Percentiles rank a stretch among this genome's conserved stretches.
These are phyloP conservation scores for Peziza echinospora DNA, from an alignment of 495 filamentous ascomycete species.

Conservation along the genomic window DNA sequence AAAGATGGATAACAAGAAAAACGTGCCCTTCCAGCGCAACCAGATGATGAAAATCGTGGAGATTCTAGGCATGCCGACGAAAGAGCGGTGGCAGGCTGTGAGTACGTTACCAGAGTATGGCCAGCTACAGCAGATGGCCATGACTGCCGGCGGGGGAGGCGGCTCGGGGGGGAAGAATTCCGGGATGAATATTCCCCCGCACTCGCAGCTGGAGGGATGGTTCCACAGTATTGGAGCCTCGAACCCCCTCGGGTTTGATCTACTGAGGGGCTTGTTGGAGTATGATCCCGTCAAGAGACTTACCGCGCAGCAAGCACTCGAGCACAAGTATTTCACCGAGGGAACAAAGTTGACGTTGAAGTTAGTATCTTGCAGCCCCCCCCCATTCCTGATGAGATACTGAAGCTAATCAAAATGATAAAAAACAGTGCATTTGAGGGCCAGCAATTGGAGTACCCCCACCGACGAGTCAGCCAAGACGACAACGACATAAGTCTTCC, in stretches of 20 bases:
- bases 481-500: constrained; percentile 85
- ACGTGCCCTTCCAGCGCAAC: constrained; percentile 88
- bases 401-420: constrained; percentile 31
- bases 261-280: constrained; percentile 61
- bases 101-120: constrained; percentile 58
- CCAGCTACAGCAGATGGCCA: constrained; percentile 33
- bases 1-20: constrained; percentile 96
- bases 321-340: constrained; percentile 65
- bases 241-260: constrained; percentile 46
- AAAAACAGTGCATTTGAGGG: constrained; percentile 94
- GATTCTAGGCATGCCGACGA: constrained; percentile 72
- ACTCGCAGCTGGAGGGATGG: constrained; percentile 38
- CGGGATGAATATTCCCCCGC: too few relatives aligned
- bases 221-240: constrained; percentile 26
- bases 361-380: too few relatives aligned
- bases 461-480: constrained; percentile 72
- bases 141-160: too few relatives aligned
- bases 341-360: constrained; percentile 20
- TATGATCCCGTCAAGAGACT: constrained; percentile 83
- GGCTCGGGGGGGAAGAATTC: constrained; percentile 23
- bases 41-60: constrained; percentile 99
- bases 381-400: not conserved
- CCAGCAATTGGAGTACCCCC: constrained; percentile 65
- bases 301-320: constrained; percentile 62
- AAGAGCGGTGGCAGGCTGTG: constrained; percentile 73